phyloP scores from a whole-genome alignment of 2,329 filamentous ascomycete genomes.

The Monilinia fructigena region DNA sequence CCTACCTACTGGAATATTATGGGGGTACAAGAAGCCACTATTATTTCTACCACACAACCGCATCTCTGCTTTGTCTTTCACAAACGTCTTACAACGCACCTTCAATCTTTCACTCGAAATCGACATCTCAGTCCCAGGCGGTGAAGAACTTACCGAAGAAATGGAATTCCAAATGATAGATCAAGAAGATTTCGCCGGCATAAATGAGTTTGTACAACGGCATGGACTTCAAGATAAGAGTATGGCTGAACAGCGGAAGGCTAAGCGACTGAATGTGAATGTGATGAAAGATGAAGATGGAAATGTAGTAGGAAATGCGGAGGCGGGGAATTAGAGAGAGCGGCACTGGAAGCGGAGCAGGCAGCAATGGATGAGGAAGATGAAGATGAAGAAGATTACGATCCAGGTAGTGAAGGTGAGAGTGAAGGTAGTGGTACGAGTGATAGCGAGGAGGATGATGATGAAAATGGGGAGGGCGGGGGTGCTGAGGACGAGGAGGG shows the following conservation, averaged over 20 bases:
- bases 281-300: slow-evolving; percentile 45
- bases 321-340: slow-evolving; percentile 40
- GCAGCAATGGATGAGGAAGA: slow-evolving; percentile 57
- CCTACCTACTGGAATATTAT: slow-evolving; percentile 63
- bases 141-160: slow-evolving; percentile 52
- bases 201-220: slow-evolving; percentile 61
- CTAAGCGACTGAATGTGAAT: slow-evolving; percentile 60
- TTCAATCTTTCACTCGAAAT: slow-evolving; percentile 67
- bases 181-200: slow-evolving; percentile 64
- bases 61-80: slow-evolving; percentile 64
- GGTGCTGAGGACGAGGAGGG: slow-evolving; percentile 32
- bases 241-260: slow-evolving; percentile 66
- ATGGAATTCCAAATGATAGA: slow-evolving; percentile 69
- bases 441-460: slow-evolving; percentile 33
- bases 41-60: slow-evolving; percentile 61
- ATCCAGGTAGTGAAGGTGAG: slow-evolving; percentile 50
- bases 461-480: slow-evolving; percentile 45
- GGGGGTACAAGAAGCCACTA: slow-evolving; percentile 69
- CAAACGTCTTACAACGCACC: slow-evolving; percentile 64
- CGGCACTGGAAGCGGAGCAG: slow-evolving; percentile 41
- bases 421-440: slow-evolving; percentile 35
- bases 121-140: slow-evolving; percentile 43
- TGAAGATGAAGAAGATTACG: slow-evolving; percentile 66
- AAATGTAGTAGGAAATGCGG: slow-evolving; percentile 44
- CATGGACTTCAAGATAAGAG: slow-evolving; percentile 64